Conservation (phyloP, 2,329 filamentous ascomycete genomes). For the Monosporascus sp. region DNA sequence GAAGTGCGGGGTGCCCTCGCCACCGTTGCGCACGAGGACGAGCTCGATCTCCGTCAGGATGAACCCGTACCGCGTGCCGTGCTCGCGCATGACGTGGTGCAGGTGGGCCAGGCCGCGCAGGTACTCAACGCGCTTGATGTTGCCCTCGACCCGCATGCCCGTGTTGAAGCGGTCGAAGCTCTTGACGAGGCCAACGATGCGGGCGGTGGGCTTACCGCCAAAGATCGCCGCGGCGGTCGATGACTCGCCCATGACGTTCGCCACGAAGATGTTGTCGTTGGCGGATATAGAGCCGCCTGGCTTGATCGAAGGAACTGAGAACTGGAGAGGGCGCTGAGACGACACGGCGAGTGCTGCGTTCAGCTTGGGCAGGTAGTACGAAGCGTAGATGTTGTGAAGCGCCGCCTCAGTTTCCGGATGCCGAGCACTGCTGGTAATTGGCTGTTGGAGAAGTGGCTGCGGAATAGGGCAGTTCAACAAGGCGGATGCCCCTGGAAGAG, state of each 20-base stretch:
- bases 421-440: constrained; percentile 51
- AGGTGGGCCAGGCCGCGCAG: constrained; percentile 79
- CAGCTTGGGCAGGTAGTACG: constrained; percentile 79
- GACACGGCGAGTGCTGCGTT: constrained; percentile 78
- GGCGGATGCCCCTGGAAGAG: constrained; percentile 65
- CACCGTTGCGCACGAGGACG: constrained; percentile 79
- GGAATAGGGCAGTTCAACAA: constrained; percentile 68
- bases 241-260: constrained; percentile 53
- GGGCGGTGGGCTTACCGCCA: constrained; percentile 41
- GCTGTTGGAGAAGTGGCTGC: constrained; percentile 53
- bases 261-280: constrained; percentile 59
- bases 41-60: constrained; percentile 96
- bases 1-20: constrained; percentile 68
- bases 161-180: constrained; percentile 94
- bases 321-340: constrained; percentile 57
- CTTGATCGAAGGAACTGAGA: constrained; percentile 38
- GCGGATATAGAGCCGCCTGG: constrained; percentile 25
- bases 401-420: constrained; percentile 74
- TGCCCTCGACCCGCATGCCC: constrained; percentile 80
- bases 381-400: constrained; percentile 69
- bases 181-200: constrained; percentile 67
- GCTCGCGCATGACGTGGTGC: constrained; percentile 88
- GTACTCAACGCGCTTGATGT: constrained; percentile 83
- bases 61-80: constrained; percentile 90
- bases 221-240: constrained; percentile 50